Evolutionary conservation across 202 grass and related monocot genomes (phyloP), one percentile per base, ranked within the genome.

Genomic region (Cymbopogon flexuosus): DNA sequence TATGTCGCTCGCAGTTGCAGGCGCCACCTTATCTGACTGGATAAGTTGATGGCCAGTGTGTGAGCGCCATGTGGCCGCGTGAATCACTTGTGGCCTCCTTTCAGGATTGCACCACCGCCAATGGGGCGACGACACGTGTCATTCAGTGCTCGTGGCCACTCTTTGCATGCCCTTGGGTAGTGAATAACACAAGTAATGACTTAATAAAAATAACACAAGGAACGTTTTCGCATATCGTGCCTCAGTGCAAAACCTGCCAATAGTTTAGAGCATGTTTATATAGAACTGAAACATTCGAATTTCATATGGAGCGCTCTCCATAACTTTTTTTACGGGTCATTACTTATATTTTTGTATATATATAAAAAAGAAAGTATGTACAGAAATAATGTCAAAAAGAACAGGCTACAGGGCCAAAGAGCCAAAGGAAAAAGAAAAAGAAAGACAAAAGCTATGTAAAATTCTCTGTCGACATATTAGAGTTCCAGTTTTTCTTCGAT

Each of bases 21-120:
- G 3, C 37, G 49, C 31, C 24, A 60, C 85, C 86, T 92, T 97
- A 94, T 97, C 91, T 89, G 86, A 39, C 77, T 77, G 89, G 94
- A 97, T 97, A 97, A 89, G 87, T 85, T 66, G 9, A 33, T 19
- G 60, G 22, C 94, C 91, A 97, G 36, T 92, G 65, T 4, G 49
- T 23, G 42, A 4, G 5, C 42, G 85, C 81, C 94, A 58, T 61
- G 86, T 94, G 75, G 77, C 57, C 22, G 0, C 1, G 68, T 69
- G n/a, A 77, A 71, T 72, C 78, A 23, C 67, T 75, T 80, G 19
- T 21, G 60, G 34, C 67, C 67, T 62, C 39, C 49, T 0, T 79
- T 12, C 22, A 84, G 91, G 84, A 88, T 91, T 23, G 63, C 67
- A 56, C 33, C 3, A 1, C 2, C 0, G 34, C 85, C 83, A 92